Evolutionary conservation across 805 yeast genomes (phyloP), one percentile per base, ranked within the genome.

Genomic region (Kurtzmaniella fragi): DNA sequence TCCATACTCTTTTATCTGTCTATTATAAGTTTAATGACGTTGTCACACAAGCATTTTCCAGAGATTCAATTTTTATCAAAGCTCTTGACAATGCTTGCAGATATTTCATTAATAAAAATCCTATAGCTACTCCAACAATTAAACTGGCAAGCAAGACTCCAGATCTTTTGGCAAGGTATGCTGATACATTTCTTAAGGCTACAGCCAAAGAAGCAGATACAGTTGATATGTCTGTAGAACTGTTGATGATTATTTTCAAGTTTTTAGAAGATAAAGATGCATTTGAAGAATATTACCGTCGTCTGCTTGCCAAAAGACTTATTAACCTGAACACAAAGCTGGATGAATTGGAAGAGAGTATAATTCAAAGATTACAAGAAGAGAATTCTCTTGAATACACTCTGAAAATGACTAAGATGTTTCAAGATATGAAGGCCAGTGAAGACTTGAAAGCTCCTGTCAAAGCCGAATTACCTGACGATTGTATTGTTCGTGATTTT

Each of bases 371-470:
- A 52, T 73, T 93, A 48, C 95, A 89, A 58, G 84, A 84, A 42
- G 95, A 84, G 43, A 91, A 93, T 61, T 88, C 95, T 14, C 72
- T 82, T 57, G 98, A 93, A 56, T 93, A 91, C 60, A 90, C 98
- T 1, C 82, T 87, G 39, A 91, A 90, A 60, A 85, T 93, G 61
- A 85, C 95, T 16, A 86, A 89, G 52, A 93, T 93, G 99, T 90
- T 93, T 60, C 85, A 84, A 57, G 99, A 93, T 63, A 87, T 93
- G 71, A 77, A 84, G 50, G 77, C 91, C 3, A 86, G 96, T 0
- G 78, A 78, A 44, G 91, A 87, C 40, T 70, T 93, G 55, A 84
- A 80, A 50, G 46, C 55, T n/a, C 61, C 67, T 36, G 81, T 82
- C 54, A 67, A 67, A 47, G 80, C 76, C 35, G 67, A 64, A 32